Evolutionary conservation across 768 basidiomycete species (phyloP).

Genomic region (Mrakia gelida): DNA sequence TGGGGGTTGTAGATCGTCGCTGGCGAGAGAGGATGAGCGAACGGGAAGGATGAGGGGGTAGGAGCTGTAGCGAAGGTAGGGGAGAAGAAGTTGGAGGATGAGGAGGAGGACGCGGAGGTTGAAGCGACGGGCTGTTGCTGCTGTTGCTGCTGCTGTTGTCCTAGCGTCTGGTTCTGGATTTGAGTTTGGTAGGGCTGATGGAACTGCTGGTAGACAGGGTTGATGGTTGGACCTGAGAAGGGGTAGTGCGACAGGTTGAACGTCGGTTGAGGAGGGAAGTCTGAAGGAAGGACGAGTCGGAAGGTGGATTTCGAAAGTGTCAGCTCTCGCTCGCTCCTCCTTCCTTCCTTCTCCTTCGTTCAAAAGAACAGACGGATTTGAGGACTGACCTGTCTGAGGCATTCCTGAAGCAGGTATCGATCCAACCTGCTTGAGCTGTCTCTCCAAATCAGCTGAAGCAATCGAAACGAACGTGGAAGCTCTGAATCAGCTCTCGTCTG

Average conservation of each 20-base stretch:
- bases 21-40: neutral
- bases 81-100: neutral
- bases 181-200: slow-evolving; percentile 4
- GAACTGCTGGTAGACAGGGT: slow-evolving; percentile 2
- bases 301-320: neutral
- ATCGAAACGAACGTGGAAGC: neutral
- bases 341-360: neutral
- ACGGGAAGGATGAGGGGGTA: neutral
- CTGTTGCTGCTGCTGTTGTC: too few species aligned
- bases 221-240: neutral
- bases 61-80: neutral
- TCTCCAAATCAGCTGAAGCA: neutral
- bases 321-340: neutral
- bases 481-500: neutral
- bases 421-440: slow-evolving; percentile 7
- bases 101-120: neutral
- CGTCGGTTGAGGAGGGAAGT: neutral
- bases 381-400: too few species aligned
- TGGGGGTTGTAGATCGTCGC: neutral
- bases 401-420: neutral
- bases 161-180: neutral
- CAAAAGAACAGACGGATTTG: too few species aligned
- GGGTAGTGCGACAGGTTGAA: slow-evolving; percentile 11
- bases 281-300: neutral
- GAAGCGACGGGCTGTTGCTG: neutral